A percentile compares a stretch with the other conserved stretches of the same genome.
These are phyloP conservation scores for Pyricularia sp. DNA, from an alignment of 2,329 filamentous ascomycete genomes.

Conservation along the genomic window DNA sequence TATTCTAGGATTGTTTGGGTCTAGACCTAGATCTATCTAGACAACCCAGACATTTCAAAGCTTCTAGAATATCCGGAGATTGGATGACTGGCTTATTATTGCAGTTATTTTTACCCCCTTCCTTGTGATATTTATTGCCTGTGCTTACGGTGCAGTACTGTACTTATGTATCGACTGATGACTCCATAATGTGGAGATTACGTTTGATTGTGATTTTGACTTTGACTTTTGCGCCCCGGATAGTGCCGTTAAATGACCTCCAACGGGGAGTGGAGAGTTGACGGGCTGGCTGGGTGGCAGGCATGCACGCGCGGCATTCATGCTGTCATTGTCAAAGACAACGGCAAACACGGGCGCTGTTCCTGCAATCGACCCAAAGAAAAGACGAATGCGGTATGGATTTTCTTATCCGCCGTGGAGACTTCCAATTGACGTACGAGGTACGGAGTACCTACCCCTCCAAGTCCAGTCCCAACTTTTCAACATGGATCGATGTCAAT, in stretches of 20 bases:
- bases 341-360: neutral
- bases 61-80: neutral
- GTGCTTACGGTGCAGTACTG: neutral
- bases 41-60: neutral
- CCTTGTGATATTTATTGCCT: neutral
- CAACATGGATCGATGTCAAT: no score
- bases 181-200: neutral
- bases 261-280: neutral
- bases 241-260: neutral
- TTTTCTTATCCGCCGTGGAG: neutral
- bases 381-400: neutral
- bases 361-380: neutral
- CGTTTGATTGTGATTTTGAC: neutral
- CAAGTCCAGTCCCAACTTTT: neutral
- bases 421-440: neutral
- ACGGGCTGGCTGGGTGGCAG: neutral
- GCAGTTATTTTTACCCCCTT: neutral
- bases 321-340: neutral
- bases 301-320: neutral
- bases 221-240: neutral
- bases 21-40: neutral
- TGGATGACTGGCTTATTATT: neutral
- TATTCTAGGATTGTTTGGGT: neutral
- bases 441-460: neutral
- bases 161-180: neutral